Percentiles rank a stretch among this genome's conserved stretches.
Evolutionary conservation across 108 stramenopile species (phyloP).

Genomic region (Bacterosira constricta): DNA sequence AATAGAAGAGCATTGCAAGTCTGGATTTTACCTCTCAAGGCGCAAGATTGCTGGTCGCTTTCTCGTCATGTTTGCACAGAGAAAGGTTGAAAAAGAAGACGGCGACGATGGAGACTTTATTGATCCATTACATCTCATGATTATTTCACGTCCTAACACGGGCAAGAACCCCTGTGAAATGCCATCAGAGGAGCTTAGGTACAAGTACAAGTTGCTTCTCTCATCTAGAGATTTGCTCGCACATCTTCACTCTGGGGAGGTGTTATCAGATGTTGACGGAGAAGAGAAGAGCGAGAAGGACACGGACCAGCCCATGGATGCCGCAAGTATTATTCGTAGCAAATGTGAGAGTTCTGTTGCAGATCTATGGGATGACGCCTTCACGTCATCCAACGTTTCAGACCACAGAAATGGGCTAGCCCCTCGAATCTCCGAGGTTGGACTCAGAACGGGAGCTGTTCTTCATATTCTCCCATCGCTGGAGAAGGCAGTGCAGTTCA

Average conservation of each 20-base stretch:
- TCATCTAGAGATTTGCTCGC: constrained; percentile 17
- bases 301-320: constrained; percentile 3
- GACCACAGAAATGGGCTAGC: constrained; percentile 51
- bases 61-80: constrained; percentile 52
- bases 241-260: constrained; percentile 1
- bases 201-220: constrained; percentile 44
- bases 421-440: constrained; percentile 50
- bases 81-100: constrained; percentile 41
- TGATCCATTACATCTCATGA: constrained; percentile 56
- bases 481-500: constrained; percentile 52
- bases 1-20: constrained; percentile 24
- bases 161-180: constrained; percentile 57
- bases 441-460: constrained; percentile 64
- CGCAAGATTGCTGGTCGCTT: constrained; percentile 49
- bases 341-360: constrained; percentile 21
- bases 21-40: constrained; percentile 55
- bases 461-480: constrained; percentile 60
- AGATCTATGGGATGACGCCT: constrained; percentile 52
- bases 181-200: constrained; percentile 41
- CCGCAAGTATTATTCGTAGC: constrained; percentile 11
- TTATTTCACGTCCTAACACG: constrained; percentile 65
- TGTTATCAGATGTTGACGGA: neutral
- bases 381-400: constrained; percentile 31
- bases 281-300: constrained; percentile 26
- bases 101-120: constrained; percentile 20